Evolutionary conservation across 352 stramenopile species (phyloP).

Genomic region (Thalassiosira oceanica): DNA sequence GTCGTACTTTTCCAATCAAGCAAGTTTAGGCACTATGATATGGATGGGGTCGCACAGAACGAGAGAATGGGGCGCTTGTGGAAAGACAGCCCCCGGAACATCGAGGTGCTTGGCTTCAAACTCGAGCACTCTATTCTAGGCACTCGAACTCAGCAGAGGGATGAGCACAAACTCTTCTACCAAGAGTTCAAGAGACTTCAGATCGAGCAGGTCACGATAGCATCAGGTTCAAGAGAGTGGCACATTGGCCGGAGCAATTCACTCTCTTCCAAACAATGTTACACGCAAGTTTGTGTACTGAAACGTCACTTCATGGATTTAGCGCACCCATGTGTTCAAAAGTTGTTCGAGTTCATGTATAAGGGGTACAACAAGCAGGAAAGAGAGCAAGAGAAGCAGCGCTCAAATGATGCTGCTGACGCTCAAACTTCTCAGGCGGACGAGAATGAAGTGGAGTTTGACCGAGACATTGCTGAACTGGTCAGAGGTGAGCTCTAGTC

Average conservation of each 20-base stretch:
- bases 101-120: not conserved
- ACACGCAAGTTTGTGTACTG: not conserved
- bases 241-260: not conserved
- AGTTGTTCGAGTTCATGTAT: not conserved
- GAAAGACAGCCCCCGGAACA: not conserved
- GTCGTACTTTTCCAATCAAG: not conserved
- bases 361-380: not conserved
- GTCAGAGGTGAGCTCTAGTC: no score
- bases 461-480: no score
- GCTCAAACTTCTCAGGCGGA: not conserved
- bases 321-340: not conserved
- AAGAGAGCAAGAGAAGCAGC: not conserved
- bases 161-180: conserved; percentile 1
- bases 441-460: not conserved
- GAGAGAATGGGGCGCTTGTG: conserved; percentile 1
- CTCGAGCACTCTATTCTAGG: not conserved
- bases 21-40: not conserved
- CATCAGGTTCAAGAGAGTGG: not conserved
- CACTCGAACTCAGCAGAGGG: not conserved
- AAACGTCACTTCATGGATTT: not conserved
- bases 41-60: not conserved
- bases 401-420: not conserved
- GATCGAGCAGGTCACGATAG: not conserved
- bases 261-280: not conserved
- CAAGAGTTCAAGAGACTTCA: not conserved